These are phyloP conservation scores for Aquilaria yunnanensis DNA, from an alignment of 345 rosid genomes.

Conservation along the genomic window DNA sequence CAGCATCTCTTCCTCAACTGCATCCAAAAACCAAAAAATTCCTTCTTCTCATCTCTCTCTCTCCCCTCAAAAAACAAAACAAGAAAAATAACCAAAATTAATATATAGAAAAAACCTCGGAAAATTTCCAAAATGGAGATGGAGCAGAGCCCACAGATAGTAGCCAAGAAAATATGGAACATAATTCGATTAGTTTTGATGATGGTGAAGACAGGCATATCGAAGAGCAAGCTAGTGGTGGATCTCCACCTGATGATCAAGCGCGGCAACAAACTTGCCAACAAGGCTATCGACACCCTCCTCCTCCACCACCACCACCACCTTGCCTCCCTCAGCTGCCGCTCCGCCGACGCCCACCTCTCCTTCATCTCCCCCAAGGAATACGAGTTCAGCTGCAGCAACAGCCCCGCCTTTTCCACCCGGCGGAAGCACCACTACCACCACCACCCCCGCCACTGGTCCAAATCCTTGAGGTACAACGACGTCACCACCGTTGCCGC, in stretches of 20 bases:
- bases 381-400: slow-evolving; percentile 97
- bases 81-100: not conserved
- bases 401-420: slow-evolving; percentile 54
- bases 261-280: slow-evolving; percentile 40
- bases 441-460: slow-evolving; percentile 30
- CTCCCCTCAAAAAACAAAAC: not conserved
- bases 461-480: slow-evolving; percentile 23
- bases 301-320: slow-evolving; percentile 31
- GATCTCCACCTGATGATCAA: slow-evolving; percentile 42
- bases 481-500: slow-evolving; percentile 50
- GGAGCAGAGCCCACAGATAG: slow-evolving; percentile 25
- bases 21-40: slow-evolving; percentile 2
- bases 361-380: slow-evolving; percentile 62
- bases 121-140: slow-evolving; percentile 24
- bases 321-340: slow-evolving; percentile 50
- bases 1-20: slow-evolving; percentile 1
- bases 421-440: slow-evolving; percentile 15
- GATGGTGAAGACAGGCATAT: slow-evolving; percentile 43
- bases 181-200: slow-evolving; percentile 28
- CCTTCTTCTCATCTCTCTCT: not conserved
- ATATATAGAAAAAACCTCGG: not conserved
- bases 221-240: slow-evolving; percentile 42
- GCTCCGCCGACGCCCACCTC: slow-evolving; percentile 46
- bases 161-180: slow-evolving; percentile 39
- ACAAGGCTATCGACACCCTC: slow-evolving; percentile 43